Percentiles rank a stretch among this genome's conserved stretches.
Conservation (phyloP, 73 alveolate species). For the Tetrahymena thermophila region DNA sequence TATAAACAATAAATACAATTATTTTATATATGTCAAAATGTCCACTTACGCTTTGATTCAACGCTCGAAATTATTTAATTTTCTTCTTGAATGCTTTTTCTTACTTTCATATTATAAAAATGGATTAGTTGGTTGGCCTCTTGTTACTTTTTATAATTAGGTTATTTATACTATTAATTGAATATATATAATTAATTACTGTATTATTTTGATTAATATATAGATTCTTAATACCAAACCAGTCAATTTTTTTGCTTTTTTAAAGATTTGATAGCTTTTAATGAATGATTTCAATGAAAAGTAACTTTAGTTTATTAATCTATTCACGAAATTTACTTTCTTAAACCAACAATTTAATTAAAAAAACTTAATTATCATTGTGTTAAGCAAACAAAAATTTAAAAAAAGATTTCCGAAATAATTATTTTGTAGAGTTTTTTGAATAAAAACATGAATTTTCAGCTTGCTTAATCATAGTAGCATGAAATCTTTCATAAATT, state of each 20-base stretch:
- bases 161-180: no score
- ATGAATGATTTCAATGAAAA: neutral
- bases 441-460: no score
- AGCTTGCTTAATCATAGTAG: no score
- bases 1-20: no score
- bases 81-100: neutral
- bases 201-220: neutral
- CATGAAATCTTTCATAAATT: no score
- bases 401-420: no score
- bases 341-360: neutral
- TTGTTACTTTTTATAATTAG: no score
- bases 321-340: neutral
- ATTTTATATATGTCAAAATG: no score
- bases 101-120: neutral
- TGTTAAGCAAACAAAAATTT: no score
- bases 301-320: neutral
- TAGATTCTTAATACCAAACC: neutral
- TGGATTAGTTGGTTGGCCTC: neutral
- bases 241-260: neutral
- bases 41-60: neutral
- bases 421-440: no score
- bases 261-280: neutral
- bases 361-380: no score
- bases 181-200: neutral
- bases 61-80: no score